phyloP scores from a whole-genome alignment of 2,329 filamentous ascomycete species.

The Coniochaeta prunicola region DNA sequence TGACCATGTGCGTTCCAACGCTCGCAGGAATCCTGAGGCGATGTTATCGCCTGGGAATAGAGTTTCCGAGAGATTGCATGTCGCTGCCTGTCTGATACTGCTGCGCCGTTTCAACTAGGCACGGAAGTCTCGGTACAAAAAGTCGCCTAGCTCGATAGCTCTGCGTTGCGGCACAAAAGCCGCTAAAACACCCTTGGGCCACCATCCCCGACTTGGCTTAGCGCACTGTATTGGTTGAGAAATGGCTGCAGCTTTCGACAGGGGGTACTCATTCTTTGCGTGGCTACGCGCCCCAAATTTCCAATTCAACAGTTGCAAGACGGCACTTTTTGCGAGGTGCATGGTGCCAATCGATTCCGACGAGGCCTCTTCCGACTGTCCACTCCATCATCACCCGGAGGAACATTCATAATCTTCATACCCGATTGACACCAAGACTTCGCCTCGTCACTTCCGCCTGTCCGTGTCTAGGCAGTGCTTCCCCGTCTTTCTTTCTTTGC shows the following conservation, averaged over 20 bases:
- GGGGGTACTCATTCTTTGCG: neutral
- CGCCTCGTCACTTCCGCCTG: neutral
- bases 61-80: too few species aligned
- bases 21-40: neutral
- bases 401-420: neutral
- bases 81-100: too few species aligned
- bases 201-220: conserved; percentile 2
- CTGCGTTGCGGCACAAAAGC: neutral
- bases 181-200: neutral
- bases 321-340: neutral
- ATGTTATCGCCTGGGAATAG: neutral
- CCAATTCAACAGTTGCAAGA: conserved; percentile 5
- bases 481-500: neutral
- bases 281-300: conserved; percentile 3
- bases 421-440: neutral
- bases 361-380: neutral
- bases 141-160: neutral
- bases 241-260: neutral
- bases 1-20: neutral
- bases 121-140: neutral
- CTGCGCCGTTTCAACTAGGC: too few species aligned
- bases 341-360: neutral
- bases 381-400: neutral
- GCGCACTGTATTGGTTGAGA: conserved; percentile 5
- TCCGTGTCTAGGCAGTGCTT: neutral